Conservation (phyloP, 164 flowering plant species). For the Aristolochia californica region DNA sequence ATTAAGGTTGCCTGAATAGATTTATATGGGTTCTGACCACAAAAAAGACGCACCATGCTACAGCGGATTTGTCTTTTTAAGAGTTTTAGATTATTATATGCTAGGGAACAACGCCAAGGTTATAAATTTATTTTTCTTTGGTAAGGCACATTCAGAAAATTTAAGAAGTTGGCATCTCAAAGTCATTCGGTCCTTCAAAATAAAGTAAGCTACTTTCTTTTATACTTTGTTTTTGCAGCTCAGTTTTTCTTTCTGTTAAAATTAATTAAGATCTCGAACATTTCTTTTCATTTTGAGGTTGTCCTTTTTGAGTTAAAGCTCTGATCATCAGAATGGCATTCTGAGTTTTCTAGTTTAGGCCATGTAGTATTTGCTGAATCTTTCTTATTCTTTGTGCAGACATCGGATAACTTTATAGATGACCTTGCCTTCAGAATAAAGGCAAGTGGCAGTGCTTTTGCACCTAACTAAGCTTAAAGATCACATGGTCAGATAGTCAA, state of each 20-base stretch:
- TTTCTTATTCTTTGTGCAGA: slow-evolving; percentile 24
- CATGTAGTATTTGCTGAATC: too few relatives aligned
- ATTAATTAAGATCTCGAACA: too few relatives aligned
- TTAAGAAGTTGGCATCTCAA: slow-evolving; percentile 57
- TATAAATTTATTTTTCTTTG: neutral
- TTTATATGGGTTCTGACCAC: too few relatives aligned
- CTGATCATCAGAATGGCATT: neutral
- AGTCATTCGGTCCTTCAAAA: slow-evolving; percentile 40
- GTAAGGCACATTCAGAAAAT: slow-evolving; percentile 72
- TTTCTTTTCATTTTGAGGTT: too few relatives aligned
- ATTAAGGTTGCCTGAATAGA: too few relatives aligned
- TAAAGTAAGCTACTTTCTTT: slow-evolving; percentile 36
- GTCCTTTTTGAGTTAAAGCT: too few relatives aligned
- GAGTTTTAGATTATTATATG: neutral
- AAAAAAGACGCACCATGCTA: too few relatives aligned
- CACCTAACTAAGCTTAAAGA: neutral
- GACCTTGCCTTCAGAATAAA: slow-evolving; percentile 63
- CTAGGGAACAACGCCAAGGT: neutral
- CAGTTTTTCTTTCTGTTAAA: too few relatives aligned
- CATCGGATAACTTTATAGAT: slow-evolving; percentile 59
- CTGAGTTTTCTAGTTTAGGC: neutral
- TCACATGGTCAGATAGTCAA: neutral
- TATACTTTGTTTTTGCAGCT: too few relatives aligned
- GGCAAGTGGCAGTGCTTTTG: slow-evolving; percentile 18
- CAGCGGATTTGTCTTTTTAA: too few relatives aligned